These are phyloP conservation scores for Stereum hirsutum DNA, from an alignment of 1,284 basidiomycete species.

Conservation along the genomic window DNA sequence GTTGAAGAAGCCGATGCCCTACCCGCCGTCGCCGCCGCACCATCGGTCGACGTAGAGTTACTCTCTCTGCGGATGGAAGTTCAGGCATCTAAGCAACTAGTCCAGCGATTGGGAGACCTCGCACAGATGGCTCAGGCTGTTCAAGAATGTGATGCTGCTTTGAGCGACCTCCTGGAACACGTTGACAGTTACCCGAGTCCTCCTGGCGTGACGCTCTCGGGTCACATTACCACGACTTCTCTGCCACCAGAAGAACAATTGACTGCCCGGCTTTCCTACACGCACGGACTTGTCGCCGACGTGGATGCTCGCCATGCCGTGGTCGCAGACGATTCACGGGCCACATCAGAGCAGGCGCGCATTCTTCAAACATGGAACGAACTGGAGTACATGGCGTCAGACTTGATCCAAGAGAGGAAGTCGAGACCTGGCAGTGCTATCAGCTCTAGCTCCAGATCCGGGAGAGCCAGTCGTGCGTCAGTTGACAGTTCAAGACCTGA, in stretches of 20 bases:
- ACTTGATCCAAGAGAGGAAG: constrained; percentile 47
- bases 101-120: constrained; percentile 44
- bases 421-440: constrained; percentile 57
- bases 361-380: constrained; percentile 72
- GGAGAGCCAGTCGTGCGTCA: constrained; percentile 44
- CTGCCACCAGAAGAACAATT: constrained; percentile 58
- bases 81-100: constrained; percentile 34
- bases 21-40: constrained; percentile 29
- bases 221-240: constrained; percentile 30
- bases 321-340: constrained; percentile 48
- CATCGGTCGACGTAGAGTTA: constrained; percentile 42
- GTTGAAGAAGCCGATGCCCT: constrained; percentile 36
- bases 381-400: constrained; percentile 68
- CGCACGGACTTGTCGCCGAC: constrained; percentile 36
- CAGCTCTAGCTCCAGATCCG: no score
- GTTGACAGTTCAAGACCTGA: constrained; percentile 19
- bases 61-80: constrained; percentile 52
- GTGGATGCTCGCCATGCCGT: constrained; percentile 31
- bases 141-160: constrained; percentile 53
- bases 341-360: constrained; percentile 46
- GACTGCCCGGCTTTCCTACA: constrained; percentile 50
- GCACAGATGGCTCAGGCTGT: constrained; percentile 39
- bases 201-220: constrained; percentile 38
- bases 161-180: constrained; percentile 77
- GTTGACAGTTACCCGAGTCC: constrained; percentile 60